Conservation (phyloP, 163 green algal genomes). For the Prototheca cutis region DNA sequence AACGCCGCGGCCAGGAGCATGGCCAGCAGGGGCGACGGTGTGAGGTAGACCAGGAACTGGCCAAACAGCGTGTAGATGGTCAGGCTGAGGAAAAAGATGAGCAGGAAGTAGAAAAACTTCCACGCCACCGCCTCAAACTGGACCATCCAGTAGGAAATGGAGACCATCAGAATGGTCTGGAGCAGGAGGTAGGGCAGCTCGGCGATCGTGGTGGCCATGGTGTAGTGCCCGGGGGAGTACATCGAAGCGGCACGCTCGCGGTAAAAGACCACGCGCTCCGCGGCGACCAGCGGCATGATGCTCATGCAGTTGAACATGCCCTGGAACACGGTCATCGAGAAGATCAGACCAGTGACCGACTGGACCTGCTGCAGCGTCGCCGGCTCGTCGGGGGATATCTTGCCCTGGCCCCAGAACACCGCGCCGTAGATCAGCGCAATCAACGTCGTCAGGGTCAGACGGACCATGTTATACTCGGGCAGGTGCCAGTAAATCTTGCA, state of each 20-base stretch:
- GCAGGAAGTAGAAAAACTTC: constrained; percentile 24
- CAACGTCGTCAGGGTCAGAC: not conserved
- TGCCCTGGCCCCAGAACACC: not conserved
- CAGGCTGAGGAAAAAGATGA: constrained; percentile 19
- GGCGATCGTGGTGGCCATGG: constrained; percentile 35
- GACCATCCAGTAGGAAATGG: constrained; percentile 53
- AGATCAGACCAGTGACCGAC: constrained; percentile 35
- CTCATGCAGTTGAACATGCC: constrained; percentile 71
- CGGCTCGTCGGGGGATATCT: constrained; percentile 1
- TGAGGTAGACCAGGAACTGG: constrained; percentile 16
- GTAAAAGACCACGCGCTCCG: constrained; percentile 61
- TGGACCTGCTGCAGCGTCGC: constrained; percentile 30
- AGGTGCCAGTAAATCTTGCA: constrained; percentile 47
- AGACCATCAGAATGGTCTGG: constrained; percentile 50
- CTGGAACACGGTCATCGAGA: constrained; percentile 25
- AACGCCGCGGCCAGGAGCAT: constrained; percentile 13
- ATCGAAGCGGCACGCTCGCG: constrained; percentile 49
- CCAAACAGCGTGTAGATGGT: constrained; percentile 26
- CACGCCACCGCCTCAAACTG: constrained; percentile 18
- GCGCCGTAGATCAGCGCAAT: constrained; percentile 1
- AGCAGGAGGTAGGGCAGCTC: constrained; percentile 64
- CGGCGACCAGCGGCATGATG: constrained; percentile 49
- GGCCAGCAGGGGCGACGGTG: constrained; percentile 23
- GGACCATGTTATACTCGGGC: constrained; percentile 57
- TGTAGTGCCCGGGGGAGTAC: constrained; percentile 53